Percentiles rank a stretch among this genome's conserved stretches.
phyloP scores from a whole-genome alignment of 2,329 filamentous ascomycete species.

The Chrysoporthe deuterocubensis region DNA sequence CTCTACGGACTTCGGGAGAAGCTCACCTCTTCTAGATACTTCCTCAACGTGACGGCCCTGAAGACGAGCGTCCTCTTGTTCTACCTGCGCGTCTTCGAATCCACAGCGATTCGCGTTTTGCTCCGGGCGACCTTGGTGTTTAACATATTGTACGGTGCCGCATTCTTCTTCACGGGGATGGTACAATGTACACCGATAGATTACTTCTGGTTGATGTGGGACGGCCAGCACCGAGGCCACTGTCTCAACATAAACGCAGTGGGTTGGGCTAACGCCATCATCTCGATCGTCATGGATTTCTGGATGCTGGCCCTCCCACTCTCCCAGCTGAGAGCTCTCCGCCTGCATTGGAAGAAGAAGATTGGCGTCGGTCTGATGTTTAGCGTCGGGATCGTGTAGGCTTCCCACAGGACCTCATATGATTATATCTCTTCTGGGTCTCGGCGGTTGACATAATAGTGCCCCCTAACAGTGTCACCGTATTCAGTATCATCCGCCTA shows the following conservation, averaged over 20 bases:
- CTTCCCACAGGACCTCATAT: neutral
- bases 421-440: neutral
- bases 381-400: conserved; percentile 44
- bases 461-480: conserved; percentile 34
- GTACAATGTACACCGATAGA: conserved; percentile 46
- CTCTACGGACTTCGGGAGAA: neutral
- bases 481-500: conserved; percentile 40
- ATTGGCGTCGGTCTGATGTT: conserved; percentile 49
- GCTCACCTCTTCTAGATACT: conserved; percentile 7
- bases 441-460: neutral
- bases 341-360: conserved; percentile 47
- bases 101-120: conserved; percentile 9
- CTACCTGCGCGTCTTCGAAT: conserved; percentile 25
- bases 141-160: conserved; percentile 29
- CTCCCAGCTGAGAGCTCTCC: conserved; percentile 41
- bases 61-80: conserved; percentile 25
- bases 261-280: conserved; percentile 47
- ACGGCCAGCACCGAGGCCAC: conserved; percentile 42
- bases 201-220: conserved; percentile 48
- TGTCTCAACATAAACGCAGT: conserved; percentile 47
- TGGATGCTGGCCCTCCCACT: conserved; percentile 49
- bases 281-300: conserved; percentile 48
- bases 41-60: conserved; percentile 18
- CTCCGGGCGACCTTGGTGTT: conserved; percentile 20
- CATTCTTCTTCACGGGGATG: conserved; percentile 40